Percentiles rank a stretch among this genome's conserved stretches.
Evolutionary conservation across 495 filamentous ascomycete species (phyloP).

Genomic region (Endocarpon pusillum): DNA sequence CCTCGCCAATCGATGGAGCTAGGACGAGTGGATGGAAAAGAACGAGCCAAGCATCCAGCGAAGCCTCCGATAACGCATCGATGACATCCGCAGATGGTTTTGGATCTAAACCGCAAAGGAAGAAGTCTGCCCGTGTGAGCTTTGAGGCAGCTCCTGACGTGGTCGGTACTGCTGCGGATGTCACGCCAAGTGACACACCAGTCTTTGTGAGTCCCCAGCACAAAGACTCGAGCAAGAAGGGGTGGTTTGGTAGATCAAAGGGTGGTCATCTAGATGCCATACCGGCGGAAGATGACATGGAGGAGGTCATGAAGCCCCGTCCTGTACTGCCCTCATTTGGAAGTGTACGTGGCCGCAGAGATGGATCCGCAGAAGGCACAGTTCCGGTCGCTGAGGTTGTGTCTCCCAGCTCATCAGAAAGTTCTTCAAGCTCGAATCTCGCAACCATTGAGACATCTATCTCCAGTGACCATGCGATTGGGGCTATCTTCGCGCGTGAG

Average conservation of each 20-base stretch:
- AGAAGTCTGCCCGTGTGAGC: slow-evolving; percentile 62
- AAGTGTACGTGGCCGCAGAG: slow-evolving; percentile 41
- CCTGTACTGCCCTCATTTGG: slow-evolving; percentile 72
- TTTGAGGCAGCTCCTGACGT: slow-evolving; percentile 61
- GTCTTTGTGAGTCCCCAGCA: slow-evolving; percentile 27
- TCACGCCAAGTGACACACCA: slow-evolving; percentile 31
- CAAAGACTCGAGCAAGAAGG: slow-evolving; percentile 26
- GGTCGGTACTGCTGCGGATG: slow-evolving; percentile 40
- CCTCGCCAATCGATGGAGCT: slow-evolving; percentile 26
- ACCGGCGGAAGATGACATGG: slow-evolving; percentile 34
- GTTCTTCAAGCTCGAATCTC: slow-evolving; percentile 19
- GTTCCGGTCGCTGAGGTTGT: slow-evolving; percentile 10
- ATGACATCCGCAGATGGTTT: slow-evolving; percentile 43
- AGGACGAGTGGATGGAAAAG: slow-evolving; percentile 8
- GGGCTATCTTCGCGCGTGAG: slow-evolving; percentile 38
- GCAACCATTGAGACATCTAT: slow-evolving; percentile 13
- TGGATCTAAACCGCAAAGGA: slow-evolving; percentile 29
- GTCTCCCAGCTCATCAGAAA: slow-evolving; percentile 24
- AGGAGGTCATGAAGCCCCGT: slow-evolving; percentile 53
- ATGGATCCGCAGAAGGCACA: slow-evolving; percentile 10
- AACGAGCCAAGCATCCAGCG: slow-evolving; percentile 30
- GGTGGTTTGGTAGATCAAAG: slow-evolving; percentile 33
- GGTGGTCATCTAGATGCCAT: slow-evolving; percentile 21
- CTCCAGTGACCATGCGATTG: slow-evolving; percentile 52
- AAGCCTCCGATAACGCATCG: slow-evolving; percentile 42